Percentiles rank a stretch among this genome's conserved stretches.
Conservation (phyloP, 192 early-diverging fungal species). For the Kappamyces sp. region DNA sequence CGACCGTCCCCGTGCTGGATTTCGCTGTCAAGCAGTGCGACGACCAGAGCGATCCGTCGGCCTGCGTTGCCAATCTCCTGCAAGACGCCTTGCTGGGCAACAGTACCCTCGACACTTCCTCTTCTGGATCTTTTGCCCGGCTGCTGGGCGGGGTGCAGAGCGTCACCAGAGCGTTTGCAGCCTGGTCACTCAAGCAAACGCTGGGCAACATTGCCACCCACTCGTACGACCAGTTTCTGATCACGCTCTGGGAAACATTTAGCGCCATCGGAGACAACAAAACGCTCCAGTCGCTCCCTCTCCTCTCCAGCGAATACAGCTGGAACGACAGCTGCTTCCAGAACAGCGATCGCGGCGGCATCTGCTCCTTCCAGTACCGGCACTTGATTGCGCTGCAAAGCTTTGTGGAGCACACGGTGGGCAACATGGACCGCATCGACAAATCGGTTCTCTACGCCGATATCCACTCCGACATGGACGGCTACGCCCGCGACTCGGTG, state of each 20-base stretch:
- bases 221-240: slow-evolving; percentile 2
- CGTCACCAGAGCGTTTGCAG: neutral
- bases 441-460: slow-evolving; percentile 3
- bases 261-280: neutral
- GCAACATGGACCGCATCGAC: neutral
- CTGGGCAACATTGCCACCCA: neutral
- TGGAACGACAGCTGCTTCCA: slow-evolving; percentile 7
- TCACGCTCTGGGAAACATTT: neutral
- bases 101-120: neutral
- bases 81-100: neutral
- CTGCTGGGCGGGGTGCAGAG: slow-evolving; percentile 3
- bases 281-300: neutral
- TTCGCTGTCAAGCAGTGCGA: slow-evolving; percentile 7
- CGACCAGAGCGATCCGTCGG: neutral
- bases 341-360: slow-evolving; percentile 1
- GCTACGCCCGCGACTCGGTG: slow-evolving; percentile 1
- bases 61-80: neutral
- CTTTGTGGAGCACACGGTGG: neutral
- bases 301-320: neutral
- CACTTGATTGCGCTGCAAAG: slow-evolving; percentile 7
- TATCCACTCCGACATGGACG: slow-evolving; percentile 16
- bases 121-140: neutral
- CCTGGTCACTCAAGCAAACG: neutral
- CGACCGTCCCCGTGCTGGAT: neutral
- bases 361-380: neutral